phyloP scores from a whole-genome alignment of 495 filamentous ascomycete genomes.

The Articulospora tetracladia region DNA sequence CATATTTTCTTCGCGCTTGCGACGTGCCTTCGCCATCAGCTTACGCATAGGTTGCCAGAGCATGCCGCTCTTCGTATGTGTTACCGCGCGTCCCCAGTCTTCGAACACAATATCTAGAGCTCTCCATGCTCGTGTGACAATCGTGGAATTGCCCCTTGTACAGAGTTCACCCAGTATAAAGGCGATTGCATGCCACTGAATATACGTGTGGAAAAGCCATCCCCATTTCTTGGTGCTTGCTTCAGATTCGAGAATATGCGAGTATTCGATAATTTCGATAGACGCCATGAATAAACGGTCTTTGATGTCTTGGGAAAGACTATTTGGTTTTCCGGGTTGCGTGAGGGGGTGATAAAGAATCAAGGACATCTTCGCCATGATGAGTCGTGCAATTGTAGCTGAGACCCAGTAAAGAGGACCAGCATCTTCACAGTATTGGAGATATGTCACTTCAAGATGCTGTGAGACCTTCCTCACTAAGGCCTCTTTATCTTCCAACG shows the following conservation, averaged over 20 bases:
- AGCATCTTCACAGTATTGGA: constrained; percentile 54
- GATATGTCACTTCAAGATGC: constrained; percentile 63
- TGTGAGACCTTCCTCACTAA: constrained; percentile 61
- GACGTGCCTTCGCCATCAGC: constrained; percentile 63
- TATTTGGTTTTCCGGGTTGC: constrained; percentile 31
- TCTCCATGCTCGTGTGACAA: constrained; percentile 78
- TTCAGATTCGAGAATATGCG: constrained; percentile 57
- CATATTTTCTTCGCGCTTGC: constrained; percentile 47
- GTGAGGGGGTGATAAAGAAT: constrained; percentile 29
- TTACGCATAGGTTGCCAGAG: constrained; percentile 74
- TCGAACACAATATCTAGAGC: constrained; percentile 62
- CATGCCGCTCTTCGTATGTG: constrained; percentile 52
- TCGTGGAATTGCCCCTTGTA: constrained; percentile 50
- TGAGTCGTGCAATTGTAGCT: constrained; percentile 51
- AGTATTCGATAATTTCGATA: constrained; percentile 74
- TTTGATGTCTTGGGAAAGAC: constrained; percentile 52
- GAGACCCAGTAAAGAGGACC: constrained; percentile 67
- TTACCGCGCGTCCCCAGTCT: constrained; percentile 45
- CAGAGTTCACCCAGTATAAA: constrained; percentile 75
- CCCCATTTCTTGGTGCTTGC: constrained; percentile 61
- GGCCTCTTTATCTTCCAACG: constrained; percentile 54
- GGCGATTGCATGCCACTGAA: constrained; percentile 78
- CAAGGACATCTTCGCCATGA: constrained; percentile 45
- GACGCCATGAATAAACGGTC: constrained; percentile 72
- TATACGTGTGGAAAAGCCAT: constrained; percentile 80